Evolutionary conservation across 306 rosid genomes (phyloP).

Genomic region (Cicer yamashitae): DNA sequence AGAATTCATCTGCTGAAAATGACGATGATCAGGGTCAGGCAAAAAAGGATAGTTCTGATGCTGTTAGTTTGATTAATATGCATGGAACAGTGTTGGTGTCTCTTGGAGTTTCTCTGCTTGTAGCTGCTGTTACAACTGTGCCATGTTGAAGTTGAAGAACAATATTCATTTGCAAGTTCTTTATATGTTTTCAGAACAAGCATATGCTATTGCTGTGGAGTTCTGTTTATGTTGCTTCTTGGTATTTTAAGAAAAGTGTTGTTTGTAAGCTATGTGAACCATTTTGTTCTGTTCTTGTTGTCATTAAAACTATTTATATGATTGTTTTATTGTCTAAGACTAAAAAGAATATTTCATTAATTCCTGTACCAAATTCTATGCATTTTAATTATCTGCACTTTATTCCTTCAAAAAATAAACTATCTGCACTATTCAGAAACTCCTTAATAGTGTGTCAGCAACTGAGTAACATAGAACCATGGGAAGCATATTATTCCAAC

Average conservation of each 20-base stretch:
- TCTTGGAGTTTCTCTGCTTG: constrained; percentile 43
- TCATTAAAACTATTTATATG: constrained; percentile 29
- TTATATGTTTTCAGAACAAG: constrained; percentile 23
- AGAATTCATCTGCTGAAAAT: constrained; percentile 42
- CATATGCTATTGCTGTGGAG: constrained; percentile 14
- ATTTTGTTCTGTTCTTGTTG: constrained; percentile 29
- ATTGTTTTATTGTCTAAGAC: constrained; percentile 33
- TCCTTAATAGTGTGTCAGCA: not conserved
- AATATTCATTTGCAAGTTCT: not conserved
- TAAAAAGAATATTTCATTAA: constrained; percentile 27
- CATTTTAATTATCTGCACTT: constrained; percentile 7
- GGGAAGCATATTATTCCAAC: not conserved
- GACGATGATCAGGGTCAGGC: constrained; percentile 41
- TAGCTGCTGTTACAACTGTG: constrained; percentile 12
- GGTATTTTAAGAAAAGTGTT: constrained; percentile 19
- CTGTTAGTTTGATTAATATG: constrained; percentile 23
- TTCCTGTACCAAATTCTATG: constrained; percentile 5
- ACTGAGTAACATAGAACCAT: constrained; percentile 7
- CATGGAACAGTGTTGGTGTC: constrained; percentile 35
- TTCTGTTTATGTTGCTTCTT: constrained; percentile 39
- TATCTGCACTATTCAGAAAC: constrained; percentile 17
- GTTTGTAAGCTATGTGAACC: constrained; percentile 34
- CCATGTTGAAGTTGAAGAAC: constrained; percentile 23
- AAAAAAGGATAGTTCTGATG: constrained; percentile 41
- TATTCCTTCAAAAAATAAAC: no score